Base-by-base conservation (phyloP, 306 rosid genomes). In the Corylus avellana region DNA sequence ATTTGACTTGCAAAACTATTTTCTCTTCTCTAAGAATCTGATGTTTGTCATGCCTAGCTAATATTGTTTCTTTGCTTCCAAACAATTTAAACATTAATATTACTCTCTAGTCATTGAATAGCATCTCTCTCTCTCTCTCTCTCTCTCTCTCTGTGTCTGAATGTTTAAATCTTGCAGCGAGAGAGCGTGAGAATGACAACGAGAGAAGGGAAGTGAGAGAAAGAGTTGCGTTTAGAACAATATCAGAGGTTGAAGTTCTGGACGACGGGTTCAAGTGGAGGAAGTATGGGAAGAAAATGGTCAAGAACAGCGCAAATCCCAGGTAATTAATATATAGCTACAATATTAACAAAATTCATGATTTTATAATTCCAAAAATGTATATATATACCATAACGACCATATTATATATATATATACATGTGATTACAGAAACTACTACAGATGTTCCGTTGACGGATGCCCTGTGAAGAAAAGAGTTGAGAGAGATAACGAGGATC, bases 191-290 rank as follows among this genome's bases (percentile, higher is more conserved):
- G 50, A 70, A 70, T 70, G 81, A 82, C 25, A 16, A 46, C 37
- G 91, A 89, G 71, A 86, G 76, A 83, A 86, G 22, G 62, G 86
- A 79, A 47, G 76, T 53, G 16, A 63, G 2, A 69, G 90, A 87
- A 22, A 88, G 90, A 81, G 79, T 88, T 47, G 93, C 95, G 25
- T 89, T 94, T 82, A 94, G 77, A 86, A 94, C 92, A 18, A 80
- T 79, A 89, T 86, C 98, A 70, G 94, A 90, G 82, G 57, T 91
- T 73, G 98, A 94, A 74, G 80, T 91, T 66, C 69, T 94, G 22
- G 93, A 94, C 10, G 97, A 94, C 81, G 97, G 98, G 4, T 92
- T 83, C 91, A 94, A 70, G 77, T 94, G 98, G 98, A 89, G 97
- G 79, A 94, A 94, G 85, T 94, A 94, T 42, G 98, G 98, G 54